These are phyloP conservation scores for Apiotrichum mycotoxinovorans DNA, from an alignment of 1,284 basidiomycete genomes.

Conservation along the genomic window DNA sequence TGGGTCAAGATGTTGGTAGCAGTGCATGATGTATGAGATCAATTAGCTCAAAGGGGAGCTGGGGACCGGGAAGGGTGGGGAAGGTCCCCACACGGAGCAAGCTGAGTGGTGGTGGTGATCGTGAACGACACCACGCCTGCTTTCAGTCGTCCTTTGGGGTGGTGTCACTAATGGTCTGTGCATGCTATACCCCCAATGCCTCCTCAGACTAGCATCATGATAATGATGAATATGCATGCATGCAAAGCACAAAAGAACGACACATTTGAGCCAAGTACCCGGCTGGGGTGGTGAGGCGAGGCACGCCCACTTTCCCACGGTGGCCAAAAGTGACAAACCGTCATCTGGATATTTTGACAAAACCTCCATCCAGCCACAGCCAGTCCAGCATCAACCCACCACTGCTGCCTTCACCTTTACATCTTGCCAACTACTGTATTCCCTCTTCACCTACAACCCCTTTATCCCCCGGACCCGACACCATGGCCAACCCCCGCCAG, in stretches of 20 bases:
- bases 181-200: no score
- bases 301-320: neutral
- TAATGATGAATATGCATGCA: no score
- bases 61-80: neutral
- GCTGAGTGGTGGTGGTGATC: neutral
- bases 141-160: no score
- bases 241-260: no score
- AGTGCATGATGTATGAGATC: constrained; percentile 14
- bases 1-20: neutral
- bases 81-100: neutral
- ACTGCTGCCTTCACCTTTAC: neutral
- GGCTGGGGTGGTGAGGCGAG: no score
- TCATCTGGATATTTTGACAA: neutral
- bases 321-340: neutral
- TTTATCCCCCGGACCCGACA: no score
- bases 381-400: neutral
- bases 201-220: no score
- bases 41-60: neutral
- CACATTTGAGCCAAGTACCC: no score
- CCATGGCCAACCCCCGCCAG: constrained; percentile 91
- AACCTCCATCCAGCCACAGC: neutral
- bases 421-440: no score
- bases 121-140: neutral
- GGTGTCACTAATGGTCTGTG: no score
- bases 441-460: neutral